Percentiles rank a stretch among this genome's conserved stretches.
Evolutionary conservation across 805 yeast species (phyloP).

Genomic region (Sugiyamaella smithiae): DNA sequence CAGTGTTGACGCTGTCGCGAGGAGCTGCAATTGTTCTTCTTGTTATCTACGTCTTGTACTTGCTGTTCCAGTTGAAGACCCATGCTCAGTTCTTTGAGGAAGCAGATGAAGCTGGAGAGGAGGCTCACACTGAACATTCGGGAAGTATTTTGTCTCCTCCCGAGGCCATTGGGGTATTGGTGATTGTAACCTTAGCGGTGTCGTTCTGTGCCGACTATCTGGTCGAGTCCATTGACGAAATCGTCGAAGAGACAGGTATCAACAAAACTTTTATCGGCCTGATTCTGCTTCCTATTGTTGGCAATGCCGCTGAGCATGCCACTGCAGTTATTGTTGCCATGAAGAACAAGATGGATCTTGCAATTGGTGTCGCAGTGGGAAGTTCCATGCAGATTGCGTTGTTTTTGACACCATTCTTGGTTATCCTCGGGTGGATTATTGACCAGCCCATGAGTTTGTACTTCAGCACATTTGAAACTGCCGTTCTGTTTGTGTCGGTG

Average conservation of each 20-base stretch:
- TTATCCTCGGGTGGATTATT: constrained; percentile 86
- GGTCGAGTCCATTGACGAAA: constrained; percentile 88
- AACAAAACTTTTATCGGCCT: constrained; percentile 95
- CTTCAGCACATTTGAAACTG: constrained; percentile 92
- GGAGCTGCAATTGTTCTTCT: constrained; percentile 81
- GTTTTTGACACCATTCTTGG: constrained; percentile 94
- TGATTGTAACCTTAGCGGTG: constrained; percentile 69
- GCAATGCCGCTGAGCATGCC: constrained; percentile 98
- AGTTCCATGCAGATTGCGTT: constrained; percentile 93
- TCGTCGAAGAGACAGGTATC: constrained; percentile 79
- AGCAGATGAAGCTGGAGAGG: constrained; percentile 40
- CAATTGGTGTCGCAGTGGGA: constrained; percentile 95
- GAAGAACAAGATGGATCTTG: constrained; percentile 96
- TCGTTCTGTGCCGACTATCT: constrained; percentile 90
- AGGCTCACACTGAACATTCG: constrained; percentile 34
- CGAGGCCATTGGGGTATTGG: constrained; percentile 53
- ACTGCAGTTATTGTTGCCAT: constrained; percentile 93
- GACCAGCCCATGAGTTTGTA: constrained; percentile 90
- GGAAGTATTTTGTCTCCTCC: constrained; percentile 48
- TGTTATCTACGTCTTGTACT: constrained; percentile 69
- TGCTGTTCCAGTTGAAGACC: constrained; percentile 84
- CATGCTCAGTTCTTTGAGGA: constrained; percentile 76
- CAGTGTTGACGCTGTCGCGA: constrained; percentile 73
- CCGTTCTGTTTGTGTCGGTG: constrained; percentile 84
- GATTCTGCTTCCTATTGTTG: constrained; percentile 92